Base-by-base conservation (phyloP, 441 rosid species). In the Metrosideros polymorpha region DNA sequence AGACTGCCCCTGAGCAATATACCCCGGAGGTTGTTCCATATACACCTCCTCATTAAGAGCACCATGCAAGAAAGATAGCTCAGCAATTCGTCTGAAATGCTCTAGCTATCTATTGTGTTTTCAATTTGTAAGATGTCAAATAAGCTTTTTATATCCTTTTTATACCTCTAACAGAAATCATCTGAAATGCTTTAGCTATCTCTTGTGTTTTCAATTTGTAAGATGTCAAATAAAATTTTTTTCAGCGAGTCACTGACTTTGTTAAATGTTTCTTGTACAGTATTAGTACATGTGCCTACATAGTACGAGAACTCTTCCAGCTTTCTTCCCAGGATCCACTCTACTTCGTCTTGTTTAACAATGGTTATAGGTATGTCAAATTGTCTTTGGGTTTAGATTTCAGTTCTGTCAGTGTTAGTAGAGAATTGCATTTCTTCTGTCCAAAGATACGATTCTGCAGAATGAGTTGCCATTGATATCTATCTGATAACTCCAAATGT, bases 321-420 rank as follows among this genome's bases (percentile, higher is more conserved):
- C 96, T 97, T 45, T 83, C 94, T 87, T 86, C 92, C 50, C 92
- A 90, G 43, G 97, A 97, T 88, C 97, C 98, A 17, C 91, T 94
- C 51, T 95, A 94, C 91, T 93, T 95, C 18, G 91, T 96, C 85
- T 86, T 97, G 50, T 88, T 96, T 88, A 92, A 84, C 39, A 86
- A 54, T 83, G 87, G 84, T 71, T 88, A 90, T 93, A 91, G 97
- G 99, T 91, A 94, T 89, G 93, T 83, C 52, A 39, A n/a, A 43
- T 76, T 55, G 56, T 25, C 29, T 57, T 49, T 47, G 59, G 29
- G 35, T 50, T 52, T 59, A 4, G 50, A 30, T 35, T 66, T 66
- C 45, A 19, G 79, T 35, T 66, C 27, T 66, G 79, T 66, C 79
- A 3, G 15, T 35, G 27, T 27, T 66, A 35, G 45, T 35, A 22